Evolutionary conservation across 2,329 filamentous ascomycete genomes (phyloP).

Genomic region (Paraphaeosphaeria sporulosa): DNA sequence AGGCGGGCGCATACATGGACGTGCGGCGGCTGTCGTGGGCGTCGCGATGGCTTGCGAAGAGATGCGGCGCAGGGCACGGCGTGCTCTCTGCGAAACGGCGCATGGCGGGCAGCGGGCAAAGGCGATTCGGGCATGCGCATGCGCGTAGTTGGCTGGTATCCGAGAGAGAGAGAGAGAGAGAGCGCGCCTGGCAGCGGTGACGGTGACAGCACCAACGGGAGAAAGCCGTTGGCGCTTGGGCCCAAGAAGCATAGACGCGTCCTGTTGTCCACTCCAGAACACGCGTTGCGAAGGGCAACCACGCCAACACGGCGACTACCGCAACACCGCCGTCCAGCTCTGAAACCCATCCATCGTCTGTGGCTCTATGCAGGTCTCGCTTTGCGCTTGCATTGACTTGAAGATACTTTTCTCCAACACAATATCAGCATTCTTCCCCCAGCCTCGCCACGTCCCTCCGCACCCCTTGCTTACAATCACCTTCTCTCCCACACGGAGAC

Average conservation of each 20-base stretch:
- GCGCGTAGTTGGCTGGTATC: background rate
- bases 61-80: conserved; percentile 44
- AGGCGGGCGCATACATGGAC: conserved; percentile 42
- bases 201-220: background rate
- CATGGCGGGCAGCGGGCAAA: conserved; percentile 29
- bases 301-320: background rate
- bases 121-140: background rate
- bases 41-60: conserved; percentile 34
- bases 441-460: background rate
- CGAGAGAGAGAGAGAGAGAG: background rate
- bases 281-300: conserved; percentile 25
- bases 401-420: background rate
- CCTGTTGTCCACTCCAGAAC: conserved; percentile 15
- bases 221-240: conserved; percentile 16
- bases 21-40: conserved; percentile 31
- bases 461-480: background rate
- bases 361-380: background rate
- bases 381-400: background rate
- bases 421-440: background rate
- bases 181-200: no score
- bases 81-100: conserved; percentile 46
- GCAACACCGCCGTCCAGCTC: background rate
- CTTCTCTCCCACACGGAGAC: no score
- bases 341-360: background rate
- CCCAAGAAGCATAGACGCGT: conserved; percentile 22